Conservation (phyloP, 1,139 yeast genomes). For the Suhomyces atakaporum region DNA sequence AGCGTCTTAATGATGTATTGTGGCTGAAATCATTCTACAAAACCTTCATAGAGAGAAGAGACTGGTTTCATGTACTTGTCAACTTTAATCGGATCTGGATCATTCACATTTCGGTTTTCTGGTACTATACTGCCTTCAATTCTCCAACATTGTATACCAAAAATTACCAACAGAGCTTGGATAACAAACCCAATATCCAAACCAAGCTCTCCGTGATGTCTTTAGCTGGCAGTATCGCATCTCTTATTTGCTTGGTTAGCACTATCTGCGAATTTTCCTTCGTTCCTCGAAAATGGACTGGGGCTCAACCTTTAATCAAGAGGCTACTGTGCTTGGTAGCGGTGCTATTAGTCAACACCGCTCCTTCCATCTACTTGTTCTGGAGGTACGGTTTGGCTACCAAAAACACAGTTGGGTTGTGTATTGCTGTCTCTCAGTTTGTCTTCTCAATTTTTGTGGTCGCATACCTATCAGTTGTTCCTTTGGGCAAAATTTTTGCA, state of each 20-base stretch:
- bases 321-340: slow-evolving; percentile 74
- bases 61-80: slow-evolving; percentile 95
- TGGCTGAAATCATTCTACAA: slow-evolving; percentile 95
- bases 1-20: slow-evolving; percentile 85
- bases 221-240: slow-evolving; percentile 88
- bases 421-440: slow-evolving; percentile 81
- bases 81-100: slow-evolving; percentile 98
- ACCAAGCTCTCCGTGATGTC: slow-evolving; percentile 92
- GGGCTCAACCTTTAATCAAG: slow-evolving; percentile 94
- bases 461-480: slow-evolving; percentile 78
- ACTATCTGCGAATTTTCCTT: slow-evolving; percentile 93
- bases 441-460: slow-evolving; percentile 74
- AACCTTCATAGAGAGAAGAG: slow-evolving; percentile 94
- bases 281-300: slow-evolving; percentile 98
- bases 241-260: slow-evolving; percentile 78
- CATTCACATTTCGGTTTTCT: slow-evolving; percentile 82
- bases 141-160: slow-evolving; percentile 89
- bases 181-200: slow-evolving; percentile 84
- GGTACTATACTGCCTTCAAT: slow-evolving; percentile 94
- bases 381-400: slow-evolving; percentile 74
- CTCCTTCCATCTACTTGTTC: slow-evolving; percentile 84
- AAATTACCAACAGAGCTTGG: slow-evolving; percentile 77
- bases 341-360: slow-evolving; percentile 72
- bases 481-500: slow-evolving; percentile 94
- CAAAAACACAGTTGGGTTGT: slow-evolving; percentile 82